Conservation (phyloP, 2,329 filamentous ascomycete species). For the Aspergillus fumigatiaffinis region DNA sequence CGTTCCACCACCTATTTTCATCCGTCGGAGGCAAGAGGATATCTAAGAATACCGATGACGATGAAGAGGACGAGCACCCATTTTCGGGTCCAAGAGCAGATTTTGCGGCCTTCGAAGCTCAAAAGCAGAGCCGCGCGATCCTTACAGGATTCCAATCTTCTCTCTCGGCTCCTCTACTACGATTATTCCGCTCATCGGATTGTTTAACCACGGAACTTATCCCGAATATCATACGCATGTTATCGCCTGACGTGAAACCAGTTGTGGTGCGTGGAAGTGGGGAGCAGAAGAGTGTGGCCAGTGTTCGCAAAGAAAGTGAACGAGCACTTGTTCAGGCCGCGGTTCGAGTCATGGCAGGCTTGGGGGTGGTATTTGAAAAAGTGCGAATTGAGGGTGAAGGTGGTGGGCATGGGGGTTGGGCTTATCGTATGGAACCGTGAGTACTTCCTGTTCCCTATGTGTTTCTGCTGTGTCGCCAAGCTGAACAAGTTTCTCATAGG, state of each 20-base stretch:
- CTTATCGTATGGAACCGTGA: conserved; percentile 94
- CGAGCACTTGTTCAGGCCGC: conserved; percentile 75
- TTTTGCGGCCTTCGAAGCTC: conserved; percentile 73
- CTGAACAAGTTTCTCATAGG: conserved; percentile 28
- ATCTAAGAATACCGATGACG: conserved; percentile 40
- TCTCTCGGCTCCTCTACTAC: conserved; percentile 66
- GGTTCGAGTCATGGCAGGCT: conserved; percentile 75
- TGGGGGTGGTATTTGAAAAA: conserved; percentile 76
- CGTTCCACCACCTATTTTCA: conserved; percentile 88
- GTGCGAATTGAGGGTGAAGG: conserved; percentile 71
- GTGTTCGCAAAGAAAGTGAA: conserved; percentile 82
- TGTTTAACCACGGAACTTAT: conserved; percentile 77
- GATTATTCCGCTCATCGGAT: conserved; percentile 74
- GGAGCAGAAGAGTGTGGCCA: conserved; percentile 65
- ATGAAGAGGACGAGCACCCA: conserved; percentile 56
- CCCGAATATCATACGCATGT: conserved; percentile 76
- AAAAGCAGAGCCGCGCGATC: conserved; percentile 71
- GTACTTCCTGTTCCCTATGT: conserved; percentile 37
- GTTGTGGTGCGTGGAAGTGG: conserved; percentile 74
- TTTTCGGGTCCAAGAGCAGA: conserved; percentile 81
- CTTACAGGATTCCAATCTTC: conserved; percentile 70
- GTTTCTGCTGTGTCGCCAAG: background rate
- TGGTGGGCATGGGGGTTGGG: conserved; percentile 61
- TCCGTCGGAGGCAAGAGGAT: conserved; percentile 55
- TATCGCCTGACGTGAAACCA: conserved; percentile 87